Evolutionary conservation across 768 basidiomycete species (phyloP), one percentile per base, ranked within the genome.

Genomic region (Trichaptum fuscoviolaceum): DNA sequence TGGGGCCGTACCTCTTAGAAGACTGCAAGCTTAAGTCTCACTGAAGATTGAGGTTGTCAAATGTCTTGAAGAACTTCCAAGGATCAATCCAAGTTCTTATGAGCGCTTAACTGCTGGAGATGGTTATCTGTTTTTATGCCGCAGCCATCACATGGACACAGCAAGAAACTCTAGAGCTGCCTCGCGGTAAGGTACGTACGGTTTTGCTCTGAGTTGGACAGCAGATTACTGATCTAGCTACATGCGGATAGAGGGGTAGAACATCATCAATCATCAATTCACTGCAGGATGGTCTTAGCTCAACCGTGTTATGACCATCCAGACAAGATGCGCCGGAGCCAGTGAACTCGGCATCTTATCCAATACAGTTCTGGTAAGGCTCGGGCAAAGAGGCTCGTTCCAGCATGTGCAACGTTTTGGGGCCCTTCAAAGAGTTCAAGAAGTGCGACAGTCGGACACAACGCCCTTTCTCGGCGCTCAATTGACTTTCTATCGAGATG

Each of bases 181-280:
- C 42, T 52, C 42, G 42, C 42, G 42, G 42, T 52, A 52, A 52
- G 42, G 42, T 52, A 52, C 42, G 42, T 52, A 52, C 42, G 42
- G 20, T 15, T 52, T 15, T 52, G 20, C 42, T 52, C 42, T 52
- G 42, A 15, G 15, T 52, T 52, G 42, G 42, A 52, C 42, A 20
- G 42, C 42, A 12, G 20, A 52, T 52, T 52, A 52, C 42, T 52
- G 42, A 52, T 52, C 42, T 52, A 52, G 42, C 42, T 52, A 12
- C 42, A 52, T 52, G 42, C 42, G 42, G 42, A 52, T 52, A 52
- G 42, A 52, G 42, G 42, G 42, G 42, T 52, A 52, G 42, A 20
- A 12, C 42, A 52, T 52, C 42, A 52, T 52, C 42, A 52, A 52
- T 52, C 42, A 12, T 52, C 42, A 52, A 52, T 52, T 52, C 42